Base-by-base conservation (phyloP, 345 rosid genomes). In the Rhodamnia argentea region DNA sequence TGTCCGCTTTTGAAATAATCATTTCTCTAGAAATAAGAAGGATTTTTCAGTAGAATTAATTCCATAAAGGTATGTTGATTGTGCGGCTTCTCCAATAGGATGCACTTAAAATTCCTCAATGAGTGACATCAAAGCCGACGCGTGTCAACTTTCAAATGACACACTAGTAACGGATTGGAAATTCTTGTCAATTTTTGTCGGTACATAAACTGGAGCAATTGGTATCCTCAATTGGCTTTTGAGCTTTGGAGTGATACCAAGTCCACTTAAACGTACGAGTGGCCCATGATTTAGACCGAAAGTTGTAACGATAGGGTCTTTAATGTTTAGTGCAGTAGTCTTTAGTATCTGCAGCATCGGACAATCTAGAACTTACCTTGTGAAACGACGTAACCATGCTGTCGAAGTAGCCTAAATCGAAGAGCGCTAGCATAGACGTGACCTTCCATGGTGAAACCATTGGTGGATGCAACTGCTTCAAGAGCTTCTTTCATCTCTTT, bases 341-440 rank as follows among this genome's bases (percentile, higher is more conserved):
- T 29, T 64, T 64, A 3, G 22, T 32, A 32, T 64, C 44, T 29
- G 24, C 20, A 18, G 76, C 76, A 32, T 32, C 16, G 44, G 8
- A 32, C 24, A 64, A 64, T 32, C 9, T 51, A 10, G 12, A 64
- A 32, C 40, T 64, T 16, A 42, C 95, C 92, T 90, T 88, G 90
- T 58, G 95, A 92, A 86, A 90, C 87, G 83, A 87, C 82, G 81
- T 88, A 86, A 51, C 92, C 91, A n/a, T 93, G 89, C 75, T 86
- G 90, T 87, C 95, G 86, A 60, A 93, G 90, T 42, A 92, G 89
- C 84, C 85, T 92, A 85, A 93, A 93, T 78, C 90, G 76, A 83
- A 91, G 86, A 0, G 95, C 90, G 37, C 84, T 86, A 16, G 81
- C 26, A 52, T 91, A 89, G 37, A 91, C 90, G 62, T 88, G 84